Conservation (phyloP, 805 yeast genomes). For the Metschnikowia kofuensis region DNA sequence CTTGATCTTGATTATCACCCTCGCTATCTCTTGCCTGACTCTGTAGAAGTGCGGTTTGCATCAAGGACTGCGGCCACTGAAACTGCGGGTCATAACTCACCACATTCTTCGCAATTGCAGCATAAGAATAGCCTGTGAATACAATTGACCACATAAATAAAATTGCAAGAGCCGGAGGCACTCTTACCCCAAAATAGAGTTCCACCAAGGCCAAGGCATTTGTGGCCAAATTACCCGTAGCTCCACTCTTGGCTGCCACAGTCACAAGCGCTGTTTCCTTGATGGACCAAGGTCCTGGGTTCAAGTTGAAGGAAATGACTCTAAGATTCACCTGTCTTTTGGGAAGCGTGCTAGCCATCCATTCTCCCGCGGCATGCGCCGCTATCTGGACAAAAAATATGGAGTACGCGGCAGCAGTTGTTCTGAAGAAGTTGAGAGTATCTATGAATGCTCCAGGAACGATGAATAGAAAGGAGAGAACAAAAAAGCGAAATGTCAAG, state of each 20-base stretch:
- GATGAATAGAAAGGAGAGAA: constrained; percentile 33
- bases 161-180: constrained; percentile 33
- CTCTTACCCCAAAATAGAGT: constrained; percentile 37
- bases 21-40: constrained; percentile 20
- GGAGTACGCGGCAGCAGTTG: constrained; percentile 49
- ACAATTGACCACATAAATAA: constrained; percentile 51
- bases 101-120: constrained; percentile 46
- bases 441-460: constrained; percentile 43
- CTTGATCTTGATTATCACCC: too few species aligned
- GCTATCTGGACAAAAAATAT: constrained; percentile 51
- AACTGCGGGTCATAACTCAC: constrained; percentile 49
- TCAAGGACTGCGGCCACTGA: constrained; percentile 48
- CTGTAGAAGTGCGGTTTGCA: constrained; percentile 41
- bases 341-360: constrained; percentile 44
- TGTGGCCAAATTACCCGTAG: constrained; percentile 52
- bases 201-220: constrained; percentile 47
- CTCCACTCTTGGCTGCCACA: constrained; percentile 49
- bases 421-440: constrained; percentile 41
- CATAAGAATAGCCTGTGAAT: constrained; percentile 52
- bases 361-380: constrained; percentile 46
- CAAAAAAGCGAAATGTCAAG: constrained; percentile 34
- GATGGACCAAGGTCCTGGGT: constrained; percentile 57
- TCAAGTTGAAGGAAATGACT: constrained; percentile 28
- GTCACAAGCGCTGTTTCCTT: constrained; percentile 53
- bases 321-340: constrained; percentile 19